A percentile compares a stretch with the other conserved stretches of the same genome.
Conservation (phyloP, 345 rosid species). For the Trapa incisa region DNA sequence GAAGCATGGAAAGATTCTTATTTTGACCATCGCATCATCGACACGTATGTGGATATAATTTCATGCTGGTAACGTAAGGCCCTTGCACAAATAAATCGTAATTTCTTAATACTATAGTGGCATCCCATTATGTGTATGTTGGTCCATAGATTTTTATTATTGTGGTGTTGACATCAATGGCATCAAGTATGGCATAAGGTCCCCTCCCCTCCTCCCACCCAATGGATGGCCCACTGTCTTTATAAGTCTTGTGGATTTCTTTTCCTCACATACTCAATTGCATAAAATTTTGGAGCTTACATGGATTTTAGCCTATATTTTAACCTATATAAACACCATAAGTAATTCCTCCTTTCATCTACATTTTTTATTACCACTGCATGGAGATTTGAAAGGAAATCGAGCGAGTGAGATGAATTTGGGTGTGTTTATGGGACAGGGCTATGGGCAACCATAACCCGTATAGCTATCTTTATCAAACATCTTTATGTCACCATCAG, state of each 20-base stretch:
- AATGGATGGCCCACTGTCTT: constrained; percentile 2
- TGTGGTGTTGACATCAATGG: too few relatives aligned
- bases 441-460: constrained; percentile 4
- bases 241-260: constrained; percentile 4
- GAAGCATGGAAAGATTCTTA: neutral
- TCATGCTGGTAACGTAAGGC: too few relatives aligned
- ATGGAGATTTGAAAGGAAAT: neutral
- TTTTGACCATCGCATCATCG: neutral
- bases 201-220: neutral
- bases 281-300: too few relatives aligned
- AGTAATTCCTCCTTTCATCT: too few relatives aligned
- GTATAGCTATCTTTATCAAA: constrained; percentile 4
- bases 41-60: neutral
- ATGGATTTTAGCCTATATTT: too few relatives aligned
- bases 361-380: neutral
- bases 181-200: neutral
- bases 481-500: constrained; percentile 9
- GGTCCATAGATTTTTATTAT: neutral
- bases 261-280: too few relatives aligned
- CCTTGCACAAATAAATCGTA: too few relatives aligned
- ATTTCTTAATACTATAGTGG: too few relatives aligned
- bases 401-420: neutral
- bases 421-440: neutral
- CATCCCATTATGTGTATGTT: too few relatives aligned
- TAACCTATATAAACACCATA: too few relatives aligned